Conservation (phyloP, 1,139 yeast species). For the Scheffersomyces parashehatae region DNA sequence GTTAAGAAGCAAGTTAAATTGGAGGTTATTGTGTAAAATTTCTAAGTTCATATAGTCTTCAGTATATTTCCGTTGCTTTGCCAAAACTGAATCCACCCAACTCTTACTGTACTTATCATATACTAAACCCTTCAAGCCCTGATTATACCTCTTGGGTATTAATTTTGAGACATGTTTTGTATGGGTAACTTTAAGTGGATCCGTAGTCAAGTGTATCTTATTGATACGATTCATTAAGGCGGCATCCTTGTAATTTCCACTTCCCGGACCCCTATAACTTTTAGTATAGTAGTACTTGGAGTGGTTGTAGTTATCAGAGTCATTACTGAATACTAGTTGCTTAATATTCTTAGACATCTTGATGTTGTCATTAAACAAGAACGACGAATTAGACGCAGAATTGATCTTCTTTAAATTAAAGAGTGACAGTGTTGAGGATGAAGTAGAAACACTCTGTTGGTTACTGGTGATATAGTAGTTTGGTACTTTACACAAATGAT, state of each 20-base stretch:
- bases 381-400: conserved; percentile 22
- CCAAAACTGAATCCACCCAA: conserved; percentile 31
- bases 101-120: conserved; percentile 36
- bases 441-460: conserved; percentile 13
- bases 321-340: conserved; percentile 37
- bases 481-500: conserved; percentile 45
- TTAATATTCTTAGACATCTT: conserved; percentile 38
- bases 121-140: conserved; percentile 37
- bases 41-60: conserved; percentile 45
- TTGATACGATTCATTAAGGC: conserved; percentile 44
- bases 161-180: conserved; percentile 9
- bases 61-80: conserved; percentile 30
- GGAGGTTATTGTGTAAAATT: conserved; percentile 46
- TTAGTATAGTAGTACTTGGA: conserved; percentile 43
- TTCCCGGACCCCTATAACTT: conserved; percentile 47
- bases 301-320: conserved; percentile 35
- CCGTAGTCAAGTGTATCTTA: conserved; percentile 24
- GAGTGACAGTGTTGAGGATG: conserved; percentile 1
- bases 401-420: conserved; percentile 18
- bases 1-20: conserved; percentile 42
- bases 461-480: conserved; percentile 40
- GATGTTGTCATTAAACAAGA: conserved; percentile 23
- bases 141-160: conserved; percentile 19
- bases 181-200: conserved; percentile 15
- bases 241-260: conserved; percentile 50